Base-by-base conservation (phyloP, 2,329 filamentous ascomycete species). In the Ceratocystis colombiana region DNA sequence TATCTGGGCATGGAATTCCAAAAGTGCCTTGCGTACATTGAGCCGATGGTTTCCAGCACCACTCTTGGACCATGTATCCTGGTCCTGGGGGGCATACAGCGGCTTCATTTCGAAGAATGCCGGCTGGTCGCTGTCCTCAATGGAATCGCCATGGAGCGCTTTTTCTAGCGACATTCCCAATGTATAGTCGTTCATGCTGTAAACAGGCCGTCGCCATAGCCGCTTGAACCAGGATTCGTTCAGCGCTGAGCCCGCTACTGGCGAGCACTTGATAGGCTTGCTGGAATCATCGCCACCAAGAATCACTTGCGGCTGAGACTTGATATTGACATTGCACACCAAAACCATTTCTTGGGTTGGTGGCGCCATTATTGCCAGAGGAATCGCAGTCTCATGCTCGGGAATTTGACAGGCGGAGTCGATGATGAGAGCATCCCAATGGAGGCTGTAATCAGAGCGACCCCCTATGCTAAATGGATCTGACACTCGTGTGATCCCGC, bases 301-400 rank as follows among this genome's bases (percentile, higher is more conserved):
- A 50, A 63, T 48, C 12, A 63, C 61, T 30, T 63, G 61, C 5
- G 61, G 61, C 37, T 20, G n/a, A 20, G 25, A n/a, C 17, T 20
- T 5, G 17, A 46, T 50, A 3, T 33, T 17, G 12, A 48, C 12
- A 22, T 17, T 8, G 28, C 20, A 33, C 10, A 28, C 41, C 22
- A 30, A 15, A 12, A 63, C 44, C n/a, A 33, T 59, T 59, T 59
- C 30, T 7, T 33, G 30, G 12, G 25, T 4, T 59, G 61, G 61
- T 12, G 61, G 61, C 20, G 46, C 17, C 12, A 63, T 25, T 12
- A 50, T 10, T 48, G 61, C 44, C 7, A 63, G 20, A 8, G 61
- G 61, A 8, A 63, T 63, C 20, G 41, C 25, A 15, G 28, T 33
- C 44, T 63, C 61, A n/a, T 48, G 22, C 25, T 63, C 61, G 44